Conservation (phyloP, 208 protist species). For the Kentomonas sorsogonicus region DNA sequence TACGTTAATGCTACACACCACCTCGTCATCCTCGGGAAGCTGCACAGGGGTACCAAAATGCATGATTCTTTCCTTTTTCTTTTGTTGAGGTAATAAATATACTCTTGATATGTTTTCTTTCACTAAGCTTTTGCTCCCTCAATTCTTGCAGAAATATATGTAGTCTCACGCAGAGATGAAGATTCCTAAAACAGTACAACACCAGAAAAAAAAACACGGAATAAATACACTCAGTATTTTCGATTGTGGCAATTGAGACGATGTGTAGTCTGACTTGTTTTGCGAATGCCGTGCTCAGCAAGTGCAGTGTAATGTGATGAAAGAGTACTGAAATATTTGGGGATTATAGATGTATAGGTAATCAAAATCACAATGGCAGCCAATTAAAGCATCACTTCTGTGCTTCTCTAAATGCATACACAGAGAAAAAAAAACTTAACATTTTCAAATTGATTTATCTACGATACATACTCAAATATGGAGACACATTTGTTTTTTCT, state of each 20-base stretch:
- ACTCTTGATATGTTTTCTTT: background rate
- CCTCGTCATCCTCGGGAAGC: conserved; percentile 47
- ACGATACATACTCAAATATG: background rate
- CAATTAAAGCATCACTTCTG: background rate
- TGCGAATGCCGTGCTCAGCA: background rate
- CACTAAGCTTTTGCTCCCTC: background rate
- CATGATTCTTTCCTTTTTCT: background rate
- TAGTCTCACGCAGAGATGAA: no score
- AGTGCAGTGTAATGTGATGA: background rate
- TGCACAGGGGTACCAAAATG: background rate
- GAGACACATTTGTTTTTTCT: background rate
- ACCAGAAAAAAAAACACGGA: conserved; percentile 50
- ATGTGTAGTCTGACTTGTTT: background rate
- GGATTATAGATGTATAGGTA: background rate
- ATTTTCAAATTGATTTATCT: background rate
- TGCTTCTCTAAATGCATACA: background rate
- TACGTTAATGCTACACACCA: conserved; percentile 78
- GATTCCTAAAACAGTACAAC: conserved; percentile 77
- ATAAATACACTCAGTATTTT: conserved; percentile 42
- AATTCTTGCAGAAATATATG: no score
- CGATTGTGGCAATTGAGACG: conserved; percentile 19
- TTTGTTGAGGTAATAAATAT: background rate
- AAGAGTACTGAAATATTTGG: background rate
- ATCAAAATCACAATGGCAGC: background rate
- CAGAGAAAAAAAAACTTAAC: conserved; percentile 1